Evolutionary conservation across 768 basidiomycete species (phyloP).

Genomic region (Boletus subparvulus): DNA sequence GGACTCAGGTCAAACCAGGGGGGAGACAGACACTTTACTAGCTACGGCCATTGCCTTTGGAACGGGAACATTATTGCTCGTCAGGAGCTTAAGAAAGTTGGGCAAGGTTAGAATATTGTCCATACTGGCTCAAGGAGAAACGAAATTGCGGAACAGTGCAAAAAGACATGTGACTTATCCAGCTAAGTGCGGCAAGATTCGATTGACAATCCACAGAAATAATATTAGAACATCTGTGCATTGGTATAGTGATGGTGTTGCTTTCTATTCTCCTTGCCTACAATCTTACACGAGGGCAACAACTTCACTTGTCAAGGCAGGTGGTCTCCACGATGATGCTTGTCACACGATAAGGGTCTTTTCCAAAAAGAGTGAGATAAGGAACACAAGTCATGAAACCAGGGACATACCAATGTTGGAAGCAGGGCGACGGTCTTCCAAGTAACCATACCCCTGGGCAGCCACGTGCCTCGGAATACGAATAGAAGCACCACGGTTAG

Average conservation of each 20-base stretch:
- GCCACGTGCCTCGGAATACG: conserved; percentile 95
- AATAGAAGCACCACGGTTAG: conserved; percentile 96
- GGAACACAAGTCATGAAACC: not conserved
- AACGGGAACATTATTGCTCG: conserved; percentile 54
- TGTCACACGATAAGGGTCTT: conserved; percentile 95
- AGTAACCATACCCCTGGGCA: conserved; percentile 89
- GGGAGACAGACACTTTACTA: conserved; percentile 58
- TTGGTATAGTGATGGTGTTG: conserved; percentile 24
- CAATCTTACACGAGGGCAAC: conserved; percentile 13
- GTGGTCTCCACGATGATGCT: conserved; percentile 88
- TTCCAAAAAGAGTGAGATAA: conserved; percentile 8
- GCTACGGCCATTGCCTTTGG: conserved; percentile 68
- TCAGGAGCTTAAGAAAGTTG: conserved; percentile 64
- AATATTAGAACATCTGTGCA: not conserved
- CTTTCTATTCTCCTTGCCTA: conserved; percentile 9
- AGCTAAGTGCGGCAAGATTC: too few species aligned
- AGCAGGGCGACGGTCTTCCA: conserved; percentile 96
- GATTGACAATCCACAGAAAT: conserved; percentile 9
- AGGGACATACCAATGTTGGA: conserved; percentile 82
- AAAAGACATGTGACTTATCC: not conserved
- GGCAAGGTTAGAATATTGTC: conserved; percentile 57
- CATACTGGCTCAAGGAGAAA: not conserved
- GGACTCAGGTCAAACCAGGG: not conserved
- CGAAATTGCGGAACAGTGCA: not conserved
- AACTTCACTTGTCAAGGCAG: conserved; percentile 56